Evolutionary conservation across 2,329 filamentous ascomycete species (phyloP), one percentile per base, ranked within the genome.

Genomic region (Cytospora leucostoma): DNA sequence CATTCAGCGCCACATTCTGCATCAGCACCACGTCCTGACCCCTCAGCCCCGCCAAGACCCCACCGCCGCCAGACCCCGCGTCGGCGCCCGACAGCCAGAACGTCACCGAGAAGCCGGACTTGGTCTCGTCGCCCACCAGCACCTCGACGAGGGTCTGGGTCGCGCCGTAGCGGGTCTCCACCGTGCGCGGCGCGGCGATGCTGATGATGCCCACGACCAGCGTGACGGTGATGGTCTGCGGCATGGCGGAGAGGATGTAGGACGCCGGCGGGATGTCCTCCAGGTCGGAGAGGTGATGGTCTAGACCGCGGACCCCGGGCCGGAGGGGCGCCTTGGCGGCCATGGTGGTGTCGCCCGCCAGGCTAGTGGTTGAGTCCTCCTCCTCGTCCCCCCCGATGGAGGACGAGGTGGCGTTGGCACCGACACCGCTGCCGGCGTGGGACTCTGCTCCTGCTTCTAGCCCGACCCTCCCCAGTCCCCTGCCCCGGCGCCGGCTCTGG

Each of bases 71-170:
- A 78, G 73, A 40, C 69, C 78, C 67, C 15, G 59, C 61, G 4
- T 74, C 64, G 78, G 74, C 49, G 70, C 78, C 68, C 4, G 67
- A 68, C 1, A 96, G 78, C 94, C 94, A 98, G 73, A 96, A 92
- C 3, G 90, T 93, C 61, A 97, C 81, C 34, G 83, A 86, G 75
- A 97, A 96, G 2, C 89, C 90, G 0, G 91, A 85, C 67, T 83
- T 85, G 0, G 93, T 96, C 58, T 97, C 91, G 73, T 98, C 94
- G 6, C 91, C 93, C 1, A 97, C 86, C 1, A 93, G 79, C 2
- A 95, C 75, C 74, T 96, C 92, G 49, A 94, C 78, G 3, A 96
- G 81, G 7, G 90, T 84, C 58, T 88, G 81, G 7, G 80, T 79
- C 12, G 77, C 75, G 33, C 88, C 85, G 77, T 84, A 88, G 47